Conservation (phyloP, 2,329 filamentous ascomycete species). For the Exophiala alcalophila region DNA sequence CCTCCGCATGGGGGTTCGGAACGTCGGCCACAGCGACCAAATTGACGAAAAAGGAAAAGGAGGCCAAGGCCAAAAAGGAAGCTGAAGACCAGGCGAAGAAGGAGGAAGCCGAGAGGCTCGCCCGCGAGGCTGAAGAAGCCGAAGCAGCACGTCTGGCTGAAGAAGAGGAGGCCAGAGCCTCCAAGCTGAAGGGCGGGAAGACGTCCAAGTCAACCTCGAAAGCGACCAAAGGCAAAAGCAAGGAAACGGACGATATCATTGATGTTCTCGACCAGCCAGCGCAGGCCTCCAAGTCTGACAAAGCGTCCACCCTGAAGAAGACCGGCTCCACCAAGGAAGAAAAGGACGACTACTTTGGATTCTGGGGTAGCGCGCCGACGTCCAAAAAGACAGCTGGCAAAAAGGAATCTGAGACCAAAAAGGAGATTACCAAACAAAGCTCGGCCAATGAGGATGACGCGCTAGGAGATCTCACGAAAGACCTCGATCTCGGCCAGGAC, state of each 20-base stretch:
- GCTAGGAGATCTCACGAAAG: conserved; percentile 41
- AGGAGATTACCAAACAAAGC: conserved; percentile 45
- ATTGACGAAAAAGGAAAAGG: conserved; percentile 46
- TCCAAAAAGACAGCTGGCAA: conserved; percentile 38
- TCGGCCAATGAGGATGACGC: conserved; percentile 43
- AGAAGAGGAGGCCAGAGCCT: conserved; percentile 39
- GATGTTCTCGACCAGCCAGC: conserved; percentile 36
- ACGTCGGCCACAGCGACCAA: conserved; percentile 40
- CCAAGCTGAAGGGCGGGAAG: conserved; percentile 32
- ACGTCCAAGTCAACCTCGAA: conserved; percentile 28
- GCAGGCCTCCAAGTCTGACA: conserved; percentile 19
- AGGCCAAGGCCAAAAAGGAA: conserved; percentile 44
- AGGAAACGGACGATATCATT: conserved; percentile 34
- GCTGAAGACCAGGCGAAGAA: conserved; percentile 33
- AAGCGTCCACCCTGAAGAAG: conserved; percentile 29
- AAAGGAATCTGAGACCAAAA: conserved; percentile 38
- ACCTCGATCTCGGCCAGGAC: conserved; percentile 40
- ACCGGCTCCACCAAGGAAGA: conserved; percentile 30
- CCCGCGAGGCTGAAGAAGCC: conserved; percentile 35
- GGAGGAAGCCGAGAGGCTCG: conserved; percentile 33
- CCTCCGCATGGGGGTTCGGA: conserved; percentile 46
- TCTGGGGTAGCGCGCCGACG: conserved; percentile 30
- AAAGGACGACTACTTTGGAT: conserved; percentile 31
- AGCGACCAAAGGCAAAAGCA: conserved; percentile 31
- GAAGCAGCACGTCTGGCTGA: conserved; percentile 35